Evolutionary conservation across 148 eudicot genomes (phyloP), one percentile per base, ranked within the genome.

Genomic region (Arbutus unedo): DNA sequence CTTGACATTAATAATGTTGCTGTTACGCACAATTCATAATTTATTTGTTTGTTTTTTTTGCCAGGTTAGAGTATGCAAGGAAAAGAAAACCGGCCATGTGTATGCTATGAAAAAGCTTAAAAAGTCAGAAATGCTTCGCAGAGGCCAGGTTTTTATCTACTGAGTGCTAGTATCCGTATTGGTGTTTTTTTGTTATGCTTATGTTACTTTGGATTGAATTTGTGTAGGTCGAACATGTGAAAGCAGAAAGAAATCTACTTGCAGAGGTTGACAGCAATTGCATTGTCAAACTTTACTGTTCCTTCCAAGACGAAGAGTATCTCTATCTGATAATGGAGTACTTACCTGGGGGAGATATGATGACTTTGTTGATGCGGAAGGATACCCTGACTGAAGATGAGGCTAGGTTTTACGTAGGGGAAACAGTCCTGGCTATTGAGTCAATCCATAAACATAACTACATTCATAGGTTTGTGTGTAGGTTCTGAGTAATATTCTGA

Each of bases 181-280:
- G 51, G n/a, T 47, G 23, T 60, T 83, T 59, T 25, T 44, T 41
- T 76, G 38, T 44, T 31, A 76, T 82, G 56, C 77, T 85, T 84
- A 85, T 79, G 59, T 15, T 25, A 50, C 51, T 82, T 83, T 16
- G 6, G 9, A 43, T 72, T 75, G 57, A 74, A 70, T 75, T 80
- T 74, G 9, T 85, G 75, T 88, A 96, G 98, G 99, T 96, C 86
- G 99, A 96, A 80, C 99, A 96, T 90, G 99, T 96, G 55, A 96
- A 96, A 89, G 99, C 99, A 23, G 99, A 96, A 89, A 89, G 99
- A 82, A 96, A 96, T 85, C 89, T 96, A 64, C 97, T 96, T 76
- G 99, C 99, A 0, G 99, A 96, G 86, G 99, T 96, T 84, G 99
- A 96, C 82, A 96, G 99, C 92, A 96, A 96, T 87, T 96, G 99